Conservation (phyloP, 2,329 filamentous ascomycete genomes). For the Aspergillus sp. region DNA sequence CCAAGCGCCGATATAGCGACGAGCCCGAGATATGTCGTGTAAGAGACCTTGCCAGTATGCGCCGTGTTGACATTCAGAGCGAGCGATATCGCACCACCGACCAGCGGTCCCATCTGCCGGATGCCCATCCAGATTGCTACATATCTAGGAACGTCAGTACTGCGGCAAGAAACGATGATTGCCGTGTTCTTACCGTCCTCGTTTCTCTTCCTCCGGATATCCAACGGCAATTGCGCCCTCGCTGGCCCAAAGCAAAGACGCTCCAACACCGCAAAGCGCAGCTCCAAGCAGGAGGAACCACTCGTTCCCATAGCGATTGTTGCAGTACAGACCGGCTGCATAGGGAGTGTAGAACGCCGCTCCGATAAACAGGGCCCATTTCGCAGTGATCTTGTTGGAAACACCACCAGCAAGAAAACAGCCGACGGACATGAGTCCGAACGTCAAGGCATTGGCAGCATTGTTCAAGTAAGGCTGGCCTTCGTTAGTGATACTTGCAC, state of each 20-base stretch:
- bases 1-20: constrained; percentile 8
- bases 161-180: too few species aligned
- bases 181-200: background rate
- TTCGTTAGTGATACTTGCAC: background rate
- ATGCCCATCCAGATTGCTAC: constrained; percentile 1
- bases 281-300: constrained; percentile 7
- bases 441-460: constrained; percentile 7
- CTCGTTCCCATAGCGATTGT: constrained; percentile 7
- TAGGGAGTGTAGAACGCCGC: constrained; percentile 8
- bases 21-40: constrained; percentile 8
- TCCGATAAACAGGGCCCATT: constrained; percentile 6
- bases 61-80: constrained; percentile 8
- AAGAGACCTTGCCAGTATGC: constrained; percentile 6
- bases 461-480: constrained; percentile 6
- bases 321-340: constrained; percentile 7
- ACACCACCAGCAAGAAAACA: constrained; percentile 9
- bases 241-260: constrained; percentile 7
- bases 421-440: constrained; percentile 8
- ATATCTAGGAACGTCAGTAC: background rate
- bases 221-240: constrained; percentile 10
- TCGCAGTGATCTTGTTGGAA: constrained; percentile 6
- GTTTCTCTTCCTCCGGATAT: constrained; percentile 7
- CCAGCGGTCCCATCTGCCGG: constrained; percentile 11
- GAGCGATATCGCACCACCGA: constrained; percentile 9
- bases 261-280: constrained; percentile 6